These are phyloP conservation scores for Blastocystis sp. DNA, from an alignment of 352 stramenopile species.

Conservation along the genomic window DNA sequence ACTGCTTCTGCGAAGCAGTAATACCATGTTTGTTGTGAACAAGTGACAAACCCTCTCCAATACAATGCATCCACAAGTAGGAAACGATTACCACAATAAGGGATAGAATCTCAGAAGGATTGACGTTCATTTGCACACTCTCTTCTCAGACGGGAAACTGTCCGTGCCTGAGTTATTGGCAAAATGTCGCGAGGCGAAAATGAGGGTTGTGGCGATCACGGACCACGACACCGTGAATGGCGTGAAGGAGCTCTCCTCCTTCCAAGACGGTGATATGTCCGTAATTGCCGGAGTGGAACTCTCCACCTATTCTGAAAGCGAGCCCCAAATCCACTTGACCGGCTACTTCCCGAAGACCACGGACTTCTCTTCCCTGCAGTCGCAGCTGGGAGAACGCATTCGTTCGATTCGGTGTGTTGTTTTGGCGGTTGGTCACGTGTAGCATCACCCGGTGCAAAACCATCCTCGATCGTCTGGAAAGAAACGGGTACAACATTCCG, in stretches of 20 bases:
- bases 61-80: background rate
- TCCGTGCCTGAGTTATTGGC: conserved; percentile 4
- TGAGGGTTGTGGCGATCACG: conserved; percentile 39
- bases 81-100: background rate
- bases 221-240: conserved; percentile 61
- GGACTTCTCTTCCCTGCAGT: background rate
- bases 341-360: conserved; percentile 42
- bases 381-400: background rate
- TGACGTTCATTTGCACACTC: conserved; percentile 53
- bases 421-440: background rate
- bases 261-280: conserved; percentile 8
- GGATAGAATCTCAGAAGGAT: background rate
- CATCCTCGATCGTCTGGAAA: conserved; percentile 17
- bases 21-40: no score
- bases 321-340: conserved; percentile 35
- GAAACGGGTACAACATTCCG: conserved; percentile 32
- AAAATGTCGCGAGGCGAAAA: background rate
- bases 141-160: conserved; percentile 47
- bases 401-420: background rate
- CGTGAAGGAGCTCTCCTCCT: background rate
- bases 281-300: conserved; percentile 56
- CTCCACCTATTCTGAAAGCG: conserved; percentile 35
- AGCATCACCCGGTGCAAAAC: conserved; percentile 47
- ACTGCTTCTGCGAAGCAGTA: no score
- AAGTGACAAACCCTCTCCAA: background rate